phyloP scores from a whole-genome alignment of 2,329 filamentous ascomycete genomes.

The Periconia sp. region DNA sequence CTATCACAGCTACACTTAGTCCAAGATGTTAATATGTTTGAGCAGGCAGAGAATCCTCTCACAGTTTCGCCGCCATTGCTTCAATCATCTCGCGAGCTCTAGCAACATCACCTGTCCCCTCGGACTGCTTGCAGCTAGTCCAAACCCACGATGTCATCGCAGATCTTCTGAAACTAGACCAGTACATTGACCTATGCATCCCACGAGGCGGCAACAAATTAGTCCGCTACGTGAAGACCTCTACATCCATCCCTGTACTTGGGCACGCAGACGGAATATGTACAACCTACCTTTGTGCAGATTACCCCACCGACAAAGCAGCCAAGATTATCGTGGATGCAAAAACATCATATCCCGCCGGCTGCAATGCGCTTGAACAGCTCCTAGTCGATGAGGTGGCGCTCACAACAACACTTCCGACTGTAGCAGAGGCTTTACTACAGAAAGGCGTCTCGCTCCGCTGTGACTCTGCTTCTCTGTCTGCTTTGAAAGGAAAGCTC shows the following conservation, averaged over 20 bases:
- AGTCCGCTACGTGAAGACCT: conserved; percentile 85
- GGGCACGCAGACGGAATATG: conserved; percentile 96
- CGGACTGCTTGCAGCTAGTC: conserved; percentile 89
- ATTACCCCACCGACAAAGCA: conserved; percentile 75
- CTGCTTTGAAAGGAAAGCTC: conserved; percentile 61
- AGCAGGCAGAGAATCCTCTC: conserved; percentile 93
- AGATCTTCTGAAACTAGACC: conserved; percentile 83
- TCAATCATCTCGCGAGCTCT: conserved; percentile 82
- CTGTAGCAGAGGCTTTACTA: conserved; percentile 75
- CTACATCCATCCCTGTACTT: conserved; percentile 92
- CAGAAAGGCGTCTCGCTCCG: conserved; percentile 80
- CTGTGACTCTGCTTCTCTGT: conserved; percentile 75
- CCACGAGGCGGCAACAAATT: conserved; percentile 90
- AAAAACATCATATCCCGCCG: conserved; percentile 92
- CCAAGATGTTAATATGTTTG: too few relatives aligned
- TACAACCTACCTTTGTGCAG: conserved; percentile 80
- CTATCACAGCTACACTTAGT: too few relatives aligned
- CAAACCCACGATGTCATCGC: conserved; percentile 90
- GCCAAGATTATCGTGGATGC: conserved; percentile 83
- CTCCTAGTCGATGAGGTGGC: conserved; percentile 80
- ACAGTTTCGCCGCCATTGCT: conserved; percentile 93
- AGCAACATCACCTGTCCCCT: conserved; percentile 74
- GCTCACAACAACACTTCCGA: conserved; percentile 70
- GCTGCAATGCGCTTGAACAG: conserved; percentile 94
- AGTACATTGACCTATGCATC: conserved; percentile 92